These are phyloP conservation scores for Achaetomiella virescens DNA, from an alignment of 495 filamentous ascomycete genomes.

Conservation along the genomic window DNA sequence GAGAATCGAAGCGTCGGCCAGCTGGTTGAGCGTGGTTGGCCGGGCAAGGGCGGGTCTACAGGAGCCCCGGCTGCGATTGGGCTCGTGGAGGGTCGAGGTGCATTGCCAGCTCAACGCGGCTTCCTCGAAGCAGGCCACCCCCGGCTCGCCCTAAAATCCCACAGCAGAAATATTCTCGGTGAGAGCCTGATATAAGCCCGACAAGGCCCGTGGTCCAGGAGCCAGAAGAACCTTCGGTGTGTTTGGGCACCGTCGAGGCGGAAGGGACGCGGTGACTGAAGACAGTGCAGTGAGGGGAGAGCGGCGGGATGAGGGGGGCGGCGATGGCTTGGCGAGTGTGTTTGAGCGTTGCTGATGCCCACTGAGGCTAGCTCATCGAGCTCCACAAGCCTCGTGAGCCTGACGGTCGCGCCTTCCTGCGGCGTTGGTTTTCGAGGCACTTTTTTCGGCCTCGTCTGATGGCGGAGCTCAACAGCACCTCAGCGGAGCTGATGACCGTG, in stretches of 20 bases:
- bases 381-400: slow-evolving; percentile 1
- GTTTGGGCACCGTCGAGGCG: slow-evolving; percentile 4
- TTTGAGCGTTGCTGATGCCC: neutral
- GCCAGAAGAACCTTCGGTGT: neutral
- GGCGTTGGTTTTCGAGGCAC: slow-evolving; percentile 2
- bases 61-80: slow-evolving; percentile 23
- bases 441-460: slow-evolving; percentile 11
- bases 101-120: slow-evolving; percentile 21
- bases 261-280: neutral
- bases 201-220: neutral
- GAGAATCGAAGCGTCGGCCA: slow-evolving; percentile 21
- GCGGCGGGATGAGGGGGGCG: slow-evolving; percentile 7
- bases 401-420: neutral
- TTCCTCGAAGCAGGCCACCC: neutral
- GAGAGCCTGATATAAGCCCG: slow-evolving; percentile 9
- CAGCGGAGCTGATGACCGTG: neutral
- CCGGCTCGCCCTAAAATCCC: neutral
- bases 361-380: neutral
- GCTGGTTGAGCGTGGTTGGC: slow-evolving; percentile 33
- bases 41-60: slow-evolving; percentile 15
- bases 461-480: neutral
- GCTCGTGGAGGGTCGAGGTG: slow-evolving; percentile 13
- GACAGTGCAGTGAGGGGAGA: neutral
- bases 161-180: neutral
- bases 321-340: neutral